phyloP scores from a whole-genome alignment of 2,329 filamentous ascomycete genomes.

The Bipolaris sorokiniana region DNA sequence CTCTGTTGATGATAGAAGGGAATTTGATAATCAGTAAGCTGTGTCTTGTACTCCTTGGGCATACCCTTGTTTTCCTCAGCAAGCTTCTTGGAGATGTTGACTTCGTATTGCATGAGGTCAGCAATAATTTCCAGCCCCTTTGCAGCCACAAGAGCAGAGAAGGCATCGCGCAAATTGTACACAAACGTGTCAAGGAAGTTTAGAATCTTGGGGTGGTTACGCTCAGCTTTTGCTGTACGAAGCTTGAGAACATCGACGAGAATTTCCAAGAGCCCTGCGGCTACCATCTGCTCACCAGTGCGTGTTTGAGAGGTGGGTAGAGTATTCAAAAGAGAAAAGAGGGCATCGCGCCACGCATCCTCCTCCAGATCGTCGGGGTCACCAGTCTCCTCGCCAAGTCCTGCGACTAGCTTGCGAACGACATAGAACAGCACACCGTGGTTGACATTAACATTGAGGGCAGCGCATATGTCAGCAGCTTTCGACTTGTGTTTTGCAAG shows the following conservation, averaged over 20 bases:
- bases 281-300: conserved; percentile 81
- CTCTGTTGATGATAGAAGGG: conserved; percentile 93
- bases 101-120: conserved; percentile 82
- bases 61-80: conserved; percentile 75
- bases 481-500: conserved; percentile 79
- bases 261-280: conserved; percentile 86
- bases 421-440: conserved; percentile 95
- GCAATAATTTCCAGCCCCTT: conserved; percentile 89
- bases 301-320: conserved; percentile 74
- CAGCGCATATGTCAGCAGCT: conserved; percentile 80
- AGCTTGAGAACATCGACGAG: conserved; percentile 87
- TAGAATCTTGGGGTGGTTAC: conserved; percentile 82
- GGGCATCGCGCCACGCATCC: conserved; percentile 87
- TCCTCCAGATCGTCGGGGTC: conserved; percentile 68
- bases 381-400: conserved; percentile 64
- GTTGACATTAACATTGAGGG: conserved; percentile 94
- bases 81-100: conserved; percentile 70
- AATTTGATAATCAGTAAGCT: conserved; percentile 89
- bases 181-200: conserved; percentile 88
- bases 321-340: conserved; percentile 86
- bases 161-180: conserved; percentile 82
- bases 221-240: conserved; percentile 79
- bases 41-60: conserved; percentile 72
- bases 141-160: conserved; percentile 79
- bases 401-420: conserved; percentile 85